Percentiles rank a stretch among this genome's conserved stretches.
These are phyloP conservation scores for Salvia rosmarinus DNA, from an alignment of 257 asterid species.

Conservation along the genomic window DNA sequence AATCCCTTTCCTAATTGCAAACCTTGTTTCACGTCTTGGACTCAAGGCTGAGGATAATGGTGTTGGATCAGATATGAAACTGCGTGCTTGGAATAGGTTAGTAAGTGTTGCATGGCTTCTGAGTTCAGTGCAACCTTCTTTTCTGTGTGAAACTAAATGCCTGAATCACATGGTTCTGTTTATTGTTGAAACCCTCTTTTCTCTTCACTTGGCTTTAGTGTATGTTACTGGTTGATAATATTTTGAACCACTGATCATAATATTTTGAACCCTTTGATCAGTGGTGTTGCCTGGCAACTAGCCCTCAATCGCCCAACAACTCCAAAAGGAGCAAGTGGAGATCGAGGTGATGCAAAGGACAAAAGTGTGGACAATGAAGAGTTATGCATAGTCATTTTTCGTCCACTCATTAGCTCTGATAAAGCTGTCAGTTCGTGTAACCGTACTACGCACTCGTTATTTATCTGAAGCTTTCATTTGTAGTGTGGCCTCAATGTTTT, in stretches of 20 bases:
- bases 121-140: constrained; percentile 15
- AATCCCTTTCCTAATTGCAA: constrained; percentile 75
- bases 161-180: constrained; percentile 12
- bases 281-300: constrained; percentile 97
- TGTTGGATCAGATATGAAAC: constrained; percentile 75
- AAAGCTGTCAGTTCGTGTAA: constrained; percentile 69
- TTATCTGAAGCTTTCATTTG: constrained; percentile 9
- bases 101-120: constrained; percentile 21
- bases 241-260: no score
- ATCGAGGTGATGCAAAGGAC: constrained; percentile 45
- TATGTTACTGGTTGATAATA: constrained; percentile 33
- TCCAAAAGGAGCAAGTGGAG: constrained; percentile 44
- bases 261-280: constrained; percentile 42
- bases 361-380: constrained; percentile 51
- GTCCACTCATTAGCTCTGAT: constrained; percentile 79
- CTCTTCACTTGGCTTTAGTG: constrained; percentile 8
- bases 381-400: constrained; percentile 77
- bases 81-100: constrained; percentile 96
- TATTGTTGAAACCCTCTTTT: not conserved
- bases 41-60: constrained; percentile 58
- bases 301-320: constrained; percentile 66
- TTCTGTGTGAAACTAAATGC: constrained; percentile 7
- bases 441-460: constrained; percentile 14
- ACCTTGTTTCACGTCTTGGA: constrained; percentile 83
- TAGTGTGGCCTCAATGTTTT: constrained; percentile 11